Base-by-base conservation (phyloP, 768 basidiomycete genomes). In the Psilocybe sp. region DNA sequence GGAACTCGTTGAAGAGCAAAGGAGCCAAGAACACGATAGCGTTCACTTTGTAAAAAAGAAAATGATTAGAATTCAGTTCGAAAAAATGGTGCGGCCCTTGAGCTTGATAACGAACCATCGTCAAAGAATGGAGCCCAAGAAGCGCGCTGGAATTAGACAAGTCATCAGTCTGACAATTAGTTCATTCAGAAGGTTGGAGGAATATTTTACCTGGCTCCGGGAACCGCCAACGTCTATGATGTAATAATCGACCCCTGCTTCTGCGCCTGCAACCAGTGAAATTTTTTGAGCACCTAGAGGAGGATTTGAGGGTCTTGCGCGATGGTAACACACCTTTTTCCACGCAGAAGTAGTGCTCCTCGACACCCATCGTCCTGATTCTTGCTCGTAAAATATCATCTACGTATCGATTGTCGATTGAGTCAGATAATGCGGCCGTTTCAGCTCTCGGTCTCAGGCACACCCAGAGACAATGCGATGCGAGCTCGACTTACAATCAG, bases 1-100 rank as follows among this genome's bases (percentile, higher is more conserved):
- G 80, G 36, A 77, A 75, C 57, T 87, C 80, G 58, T 91, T 84
- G 61, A 90, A 88, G 0, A 82, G 74, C 1, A 91, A 75, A 0
- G 89, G 89, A 0, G 86, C 89, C n/a, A 92, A 75, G 65, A 92
- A 91, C 34, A 92, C 78, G 57, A 92, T 89, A 0, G 87, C 85
- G 64, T 89, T 79, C 7, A 88, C 85, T 82, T 3, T 28, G 23
- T 3, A 28, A 28, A 28, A 28, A 3, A 28, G 31, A 32, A 19
- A 2, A 40, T 5, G 3, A 43, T 31, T 38, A 47, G 19, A n/a
- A 42, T 19, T 19, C 19, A 20, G 41, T 33, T 10, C 11, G 3
- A 31, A 20, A n/a, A n/a, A n/a, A n/a, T 18, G 13, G 31, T n/a
- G 9, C 28, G 14, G 2, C 38, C 7, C 18, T 32, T 11, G n/a